These are phyloP conservation scores for Clathrospora elynae DNA, from an alignment of 2,329 filamentous ascomycete species.

Conservation along the genomic window DNA sequence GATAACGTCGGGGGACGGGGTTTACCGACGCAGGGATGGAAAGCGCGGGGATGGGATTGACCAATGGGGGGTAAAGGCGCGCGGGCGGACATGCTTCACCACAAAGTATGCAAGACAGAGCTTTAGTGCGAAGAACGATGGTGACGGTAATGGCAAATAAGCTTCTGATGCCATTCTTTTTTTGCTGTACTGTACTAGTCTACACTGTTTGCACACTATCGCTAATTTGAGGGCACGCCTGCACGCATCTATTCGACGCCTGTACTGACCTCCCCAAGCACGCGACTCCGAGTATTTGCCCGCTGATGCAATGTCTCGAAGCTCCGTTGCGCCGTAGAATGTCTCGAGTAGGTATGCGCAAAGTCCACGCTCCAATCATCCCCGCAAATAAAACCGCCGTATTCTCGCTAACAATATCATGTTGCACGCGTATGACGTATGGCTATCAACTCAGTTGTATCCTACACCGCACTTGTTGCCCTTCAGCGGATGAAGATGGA, in stretches of 20 bases:
- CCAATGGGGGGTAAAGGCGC: slow-evolving; percentile 21
- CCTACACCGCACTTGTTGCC: slow-evolving; percentile 23
- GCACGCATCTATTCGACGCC: slow-evolving; percentile 5
- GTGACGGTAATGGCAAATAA: too few relatives aligned
- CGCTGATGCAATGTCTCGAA: slow-evolving; percentile 13
- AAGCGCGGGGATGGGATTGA: slow-evolving; percentile 19
- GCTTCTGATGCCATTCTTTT: slow-evolving; percentile 1
- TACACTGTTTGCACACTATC: slow-evolving; percentile 9
- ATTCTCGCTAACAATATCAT: slow-evolving; percentile 7
- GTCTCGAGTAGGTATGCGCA: neutral
- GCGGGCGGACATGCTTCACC: neutral
- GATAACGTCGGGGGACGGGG: slow-evolving; percentile 35
- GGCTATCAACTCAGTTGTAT: slow-evolving; percentile 17
- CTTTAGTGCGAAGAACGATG: too few relatives aligned
- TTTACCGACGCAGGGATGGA: slow-evolving; percentile 28
- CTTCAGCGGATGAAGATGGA: slow-evolving; percentile 65
- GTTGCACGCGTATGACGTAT: slow-evolving; percentile 1
- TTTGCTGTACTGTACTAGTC: slow-evolving; percentile 9
- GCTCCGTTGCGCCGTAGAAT: slow-evolving; percentile 14
- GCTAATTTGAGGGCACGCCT: slow-evolving; percentile 7
- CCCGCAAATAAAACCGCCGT: slow-evolving; percentile 13
- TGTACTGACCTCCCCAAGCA: slow-evolving; percentile 7
- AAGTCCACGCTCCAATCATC: slow-evolving; percentile 2
- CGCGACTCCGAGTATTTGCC: slow-evolving; percentile 1
- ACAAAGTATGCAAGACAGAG: too few relatives aligned